These are phyloP conservation scores for Cryptococcus hybrid DNA, from an alignment of 1,284 basidiomycete species.

Conservation along the genomic window DNA sequence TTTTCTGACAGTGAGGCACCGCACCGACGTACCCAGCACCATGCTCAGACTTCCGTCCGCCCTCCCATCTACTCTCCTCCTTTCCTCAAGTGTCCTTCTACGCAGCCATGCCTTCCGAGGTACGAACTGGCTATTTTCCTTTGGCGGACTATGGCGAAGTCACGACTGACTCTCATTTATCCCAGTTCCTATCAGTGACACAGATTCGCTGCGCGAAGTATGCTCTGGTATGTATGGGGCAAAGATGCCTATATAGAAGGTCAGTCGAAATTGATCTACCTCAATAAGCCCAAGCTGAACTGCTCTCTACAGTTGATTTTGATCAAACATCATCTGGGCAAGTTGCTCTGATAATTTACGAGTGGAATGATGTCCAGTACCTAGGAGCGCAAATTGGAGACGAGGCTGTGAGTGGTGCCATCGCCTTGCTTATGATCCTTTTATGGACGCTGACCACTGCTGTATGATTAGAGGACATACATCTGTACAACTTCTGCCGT, in stretches of 20 bases:
- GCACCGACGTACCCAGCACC: too few species aligned
- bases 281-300: too few species aligned
- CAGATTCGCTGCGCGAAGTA: conserved; percentile 70
- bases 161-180: too few species aligned
- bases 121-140: too few species aligned
- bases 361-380: conserved; percentile 83
- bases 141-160: too few species aligned
- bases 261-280: not conserved
- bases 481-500: conserved; percentile 64
- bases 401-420: conserved; percentile 21
- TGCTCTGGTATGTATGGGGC: conserved; percentile 92
- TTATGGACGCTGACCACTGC: conserved; percentile 25
- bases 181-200: conserved; percentile 50
- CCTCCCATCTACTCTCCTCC: too few species aligned
- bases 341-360: conserved; percentile 90
- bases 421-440: too few species aligned
- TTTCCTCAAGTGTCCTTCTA: too few species aligned
- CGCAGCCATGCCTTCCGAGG: too few species aligned
- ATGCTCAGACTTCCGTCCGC: too few species aligned
- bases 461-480: conserved; percentile 71
- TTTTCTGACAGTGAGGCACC: too few species aligned
- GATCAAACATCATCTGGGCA: conserved; percentile 75
- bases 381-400: conserved; percentile 61
- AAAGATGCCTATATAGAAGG: not conserved
- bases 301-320: conserved; percentile 66